phyloP scores from a whole-genome alignment of 805 yeast species.

The Kregervanrija delftensis region DNA sequence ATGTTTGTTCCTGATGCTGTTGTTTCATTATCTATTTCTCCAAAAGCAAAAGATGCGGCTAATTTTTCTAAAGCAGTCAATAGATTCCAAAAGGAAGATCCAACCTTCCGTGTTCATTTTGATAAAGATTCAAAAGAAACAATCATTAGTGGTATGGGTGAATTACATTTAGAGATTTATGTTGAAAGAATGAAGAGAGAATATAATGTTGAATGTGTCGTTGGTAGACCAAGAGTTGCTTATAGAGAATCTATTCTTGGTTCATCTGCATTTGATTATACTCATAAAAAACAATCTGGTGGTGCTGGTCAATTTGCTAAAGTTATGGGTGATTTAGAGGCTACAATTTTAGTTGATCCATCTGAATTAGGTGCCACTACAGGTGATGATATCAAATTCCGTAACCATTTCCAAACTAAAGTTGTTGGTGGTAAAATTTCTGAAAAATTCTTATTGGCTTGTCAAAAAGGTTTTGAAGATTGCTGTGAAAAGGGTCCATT shows the following conservation, averaged over 20 bases:
- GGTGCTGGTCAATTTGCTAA: conserved; percentile 99
- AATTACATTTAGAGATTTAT: conserved; percentile 91
- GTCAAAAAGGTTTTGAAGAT: conserved; percentile 93
- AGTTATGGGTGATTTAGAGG: conserved; percentile 74
- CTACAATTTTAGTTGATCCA: conserved; percentile 47
- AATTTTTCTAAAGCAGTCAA: conserved; percentile 96
- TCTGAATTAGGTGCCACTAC: conserved; percentile 23
- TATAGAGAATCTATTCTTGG: conserved; percentile 86
- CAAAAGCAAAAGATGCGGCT: conserved; percentile 78
- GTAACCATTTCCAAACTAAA: conserved; percentile 74
- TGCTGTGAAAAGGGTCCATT: conserved; percentile 94
- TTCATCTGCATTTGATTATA: conserved; percentile 76
- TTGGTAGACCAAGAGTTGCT: conserved; percentile 97
- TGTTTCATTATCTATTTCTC: conserved; percentile 83
- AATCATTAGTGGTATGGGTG: conserved; percentile 90
- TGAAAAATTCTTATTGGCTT: conserved; percentile 89
- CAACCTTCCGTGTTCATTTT: conserved; percentile 89
- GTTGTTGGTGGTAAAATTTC: conserved; percentile 97
- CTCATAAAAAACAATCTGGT: conserved; percentile 97
- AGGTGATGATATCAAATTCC: conserved; percentile 30
- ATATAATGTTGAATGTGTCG: conserved; percentile 88
- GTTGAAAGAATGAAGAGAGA: conserved; percentile 98
- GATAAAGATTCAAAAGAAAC: conserved; percentile 93
- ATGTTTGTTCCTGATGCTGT: conserved; percentile 99
- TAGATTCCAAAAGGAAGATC: conserved; percentile 98